Conservation (phyloP, 2,329 filamentous ascomycete species). For the Exophiala lecanii-corni region DNA sequence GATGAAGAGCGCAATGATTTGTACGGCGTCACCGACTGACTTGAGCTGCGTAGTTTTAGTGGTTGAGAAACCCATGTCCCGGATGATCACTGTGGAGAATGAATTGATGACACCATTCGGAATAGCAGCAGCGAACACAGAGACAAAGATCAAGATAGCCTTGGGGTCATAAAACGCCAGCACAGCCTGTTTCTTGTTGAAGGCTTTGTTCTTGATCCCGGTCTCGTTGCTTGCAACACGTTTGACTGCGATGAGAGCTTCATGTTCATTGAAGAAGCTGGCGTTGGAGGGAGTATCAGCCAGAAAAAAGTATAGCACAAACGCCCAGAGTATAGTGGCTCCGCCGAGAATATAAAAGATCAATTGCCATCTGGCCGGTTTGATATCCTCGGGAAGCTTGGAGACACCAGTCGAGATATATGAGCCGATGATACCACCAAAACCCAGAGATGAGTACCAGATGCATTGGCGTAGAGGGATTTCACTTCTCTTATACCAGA, state of each 20-base stretch:
- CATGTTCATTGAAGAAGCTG: slow-evolving; percentile 38
- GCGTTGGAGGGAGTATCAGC: slow-evolving; percentile 44
- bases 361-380: slow-evolving; percentile 44
- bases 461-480: slow-evolving; percentile 52
- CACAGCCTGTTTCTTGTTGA: slow-evolving; percentile 42
- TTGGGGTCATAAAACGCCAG: slow-evolving; percentile 51
- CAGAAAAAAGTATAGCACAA: slow-evolving; percentile 39
- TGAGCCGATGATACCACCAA: slow-evolving; percentile 57
- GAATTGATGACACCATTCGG: slow-evolving; percentile 35
- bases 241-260: slow-evolving; percentile 48
- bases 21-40: slow-evolving; percentile 36
- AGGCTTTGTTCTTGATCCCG: slow-evolving; percentile 50
- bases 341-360: slow-evolving; percentile 30
- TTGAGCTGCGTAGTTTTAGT: slow-evolving; percentile 35
- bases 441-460: slow-evolving; percentile 55
- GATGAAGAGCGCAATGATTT: slow-evolving; percentile 35
- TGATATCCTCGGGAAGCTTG: slow-evolving; percentile 39
- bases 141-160: slow-evolving; percentile 55
- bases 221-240: slow-evolving; percentile 48
- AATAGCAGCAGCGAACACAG: slow-evolving; percentile 28
- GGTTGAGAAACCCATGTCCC: slow-evolving; percentile 33
- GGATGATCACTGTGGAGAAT: slow-evolving; percentile 35
- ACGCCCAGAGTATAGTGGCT: slow-evolving; percentile 27
- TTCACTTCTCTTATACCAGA: slow-evolving; percentile 39
- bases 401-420: slow-evolving; percentile 40